A percentile compares a stretch with the other conserved stretches of the same genome.
phyloP scores from a whole-genome alignment of 2,329 filamentous ascomycete species.

The Fusarium napiforme region DNA sequence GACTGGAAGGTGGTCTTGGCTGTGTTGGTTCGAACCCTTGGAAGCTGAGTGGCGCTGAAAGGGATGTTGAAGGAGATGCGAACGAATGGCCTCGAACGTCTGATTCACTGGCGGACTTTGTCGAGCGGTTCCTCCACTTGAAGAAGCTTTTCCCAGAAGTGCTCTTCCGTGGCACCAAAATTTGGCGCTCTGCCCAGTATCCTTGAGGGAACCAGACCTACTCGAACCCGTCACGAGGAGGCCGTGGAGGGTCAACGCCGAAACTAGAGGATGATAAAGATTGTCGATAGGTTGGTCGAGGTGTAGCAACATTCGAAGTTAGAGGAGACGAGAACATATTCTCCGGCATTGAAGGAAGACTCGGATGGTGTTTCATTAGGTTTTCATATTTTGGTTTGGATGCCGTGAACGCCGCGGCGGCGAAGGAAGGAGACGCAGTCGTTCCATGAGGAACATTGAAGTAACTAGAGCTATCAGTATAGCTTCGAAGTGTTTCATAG shows the following conservation, averaged over 20 bases:
- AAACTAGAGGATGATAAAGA: conserved; percentile 34
- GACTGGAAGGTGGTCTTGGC: conserved; percentile 48
- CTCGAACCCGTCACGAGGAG: conserved; percentile 64
- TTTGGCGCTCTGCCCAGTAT: conserved; percentile 70
- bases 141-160: conserved; percentile 51
- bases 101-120: conserved; percentile 51
- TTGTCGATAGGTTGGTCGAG: not conserved
- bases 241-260: conserved; percentile 64
- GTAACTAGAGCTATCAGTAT: conserved; percentile 43
- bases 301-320: conserved; percentile 1
- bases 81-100: conserved; percentile 38
- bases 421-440: conserved; percentile 28
- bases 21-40: conserved; percentile 20
- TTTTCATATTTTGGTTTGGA: conserved; percentile 15
- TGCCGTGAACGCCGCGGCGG: conserved; percentile 1
- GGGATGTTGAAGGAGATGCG: conserved; percentile 42
- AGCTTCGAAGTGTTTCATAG: rapidly evolving
- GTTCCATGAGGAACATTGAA: conserved; percentile 45
- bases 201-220: conserved; percentile 73
- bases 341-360: conserved; percentile 26
- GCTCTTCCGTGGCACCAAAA: conserved; percentile 45
- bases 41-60: conserved; percentile 26
- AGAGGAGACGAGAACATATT: conserved; percentile 9
- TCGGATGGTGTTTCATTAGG: conserved; percentile 32
- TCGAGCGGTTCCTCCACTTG: conserved; percentile 55